Evolutionary conservation across 345 rosid species (phyloP).

Genomic region (Populus tremula): DNA sequence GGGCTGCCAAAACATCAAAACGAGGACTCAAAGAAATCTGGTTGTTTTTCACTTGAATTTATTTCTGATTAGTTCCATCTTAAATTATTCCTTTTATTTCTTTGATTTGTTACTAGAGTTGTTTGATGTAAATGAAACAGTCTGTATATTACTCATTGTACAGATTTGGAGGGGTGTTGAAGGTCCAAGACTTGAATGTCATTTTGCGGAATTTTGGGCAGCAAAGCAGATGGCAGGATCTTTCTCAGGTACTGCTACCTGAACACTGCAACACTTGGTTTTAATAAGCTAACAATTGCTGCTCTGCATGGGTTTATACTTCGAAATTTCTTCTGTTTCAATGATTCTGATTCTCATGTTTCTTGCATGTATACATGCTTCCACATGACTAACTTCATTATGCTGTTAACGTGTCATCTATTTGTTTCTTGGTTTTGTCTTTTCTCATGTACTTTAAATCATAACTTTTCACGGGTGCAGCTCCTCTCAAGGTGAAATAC

Average conservation of each 20-base stretch:
- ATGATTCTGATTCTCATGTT: not conserved
- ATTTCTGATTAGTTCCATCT: not conserved
- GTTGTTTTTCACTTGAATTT: not conserved
- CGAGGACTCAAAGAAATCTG: not conserved
- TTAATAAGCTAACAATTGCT: not conserved
- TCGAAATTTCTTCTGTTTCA: not conserved
- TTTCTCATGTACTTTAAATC: no score
- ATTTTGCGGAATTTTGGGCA: conserved; percentile 70
- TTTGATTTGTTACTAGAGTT: not conserved
- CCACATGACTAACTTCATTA: not conserved
- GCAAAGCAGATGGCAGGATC: conserved; percentile 58
- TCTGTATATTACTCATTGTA: not conserved
- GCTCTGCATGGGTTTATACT: conserved; percentile 3
- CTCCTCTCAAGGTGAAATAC: no score
- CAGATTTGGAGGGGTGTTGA: conserved; percentile 53
- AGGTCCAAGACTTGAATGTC: conserved; percentile 80
- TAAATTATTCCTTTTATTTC: not conserved
- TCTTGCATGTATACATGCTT: no score
- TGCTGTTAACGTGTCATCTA: no score
- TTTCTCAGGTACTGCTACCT: conserved; percentile 51
- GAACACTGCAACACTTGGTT: not conserved
- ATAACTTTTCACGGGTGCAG: no score
- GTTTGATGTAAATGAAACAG: not conserved
- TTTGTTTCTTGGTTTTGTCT: no score
- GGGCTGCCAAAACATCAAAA: not conserved